These are phyloP conservation scores for Backusella circina DNA, from an alignment of 192 early-diverging fungal species.

Conservation along the genomic window DNA sequence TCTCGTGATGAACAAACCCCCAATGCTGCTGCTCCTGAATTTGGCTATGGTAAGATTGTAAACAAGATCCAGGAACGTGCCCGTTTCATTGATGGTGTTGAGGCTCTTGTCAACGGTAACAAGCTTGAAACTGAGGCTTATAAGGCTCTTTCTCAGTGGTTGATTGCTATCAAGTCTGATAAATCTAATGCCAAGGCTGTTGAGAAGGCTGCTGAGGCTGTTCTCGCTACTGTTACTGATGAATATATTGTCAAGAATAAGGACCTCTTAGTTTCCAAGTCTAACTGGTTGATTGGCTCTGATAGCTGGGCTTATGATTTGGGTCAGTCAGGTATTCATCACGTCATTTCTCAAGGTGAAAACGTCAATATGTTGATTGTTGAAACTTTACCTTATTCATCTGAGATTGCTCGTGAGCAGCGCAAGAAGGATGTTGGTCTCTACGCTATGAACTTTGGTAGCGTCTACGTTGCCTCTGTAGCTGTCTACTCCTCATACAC, in stretches of 20 bases:
- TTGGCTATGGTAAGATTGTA: slow-evolving; percentile 79
- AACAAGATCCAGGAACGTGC: slow-evolving; percentile 64
- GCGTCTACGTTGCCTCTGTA: slow-evolving; percentile 88
- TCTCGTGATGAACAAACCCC: slow-evolving; percentile 50
- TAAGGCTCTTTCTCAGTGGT: slow-evolving; percentile 64
- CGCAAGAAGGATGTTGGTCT: slow-evolving; percentile 94
- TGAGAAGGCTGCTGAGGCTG: slow-evolving; percentile 30
- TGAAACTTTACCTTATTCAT: slow-evolving; percentile 80
- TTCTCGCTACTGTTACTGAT: not conserved
- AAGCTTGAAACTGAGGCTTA: slow-evolving; percentile 46
- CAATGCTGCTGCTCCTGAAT: slow-evolving; percentile 72
- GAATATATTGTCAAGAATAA: slow-evolving; percentile 29
- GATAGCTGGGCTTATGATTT: slow-evolving; percentile 87
- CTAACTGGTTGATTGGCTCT: slow-evolving; percentile 88
- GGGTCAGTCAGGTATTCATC: slow-evolving; percentile 86
- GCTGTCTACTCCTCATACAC: slow-evolving; percentile 85
- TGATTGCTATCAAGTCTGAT: slow-evolving; percentile 41
- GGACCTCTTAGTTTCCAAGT: slow-evolving; percentile 53
- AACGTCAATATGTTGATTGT: slow-evolving; percentile 91
- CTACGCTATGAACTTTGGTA: slow-evolving; percentile 93
- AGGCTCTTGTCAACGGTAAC: slow-evolving; percentile 49
- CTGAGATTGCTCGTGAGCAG: slow-evolving; percentile 48
- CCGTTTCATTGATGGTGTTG: slow-evolving; percentile 60
- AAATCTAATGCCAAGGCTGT: slow-evolving; percentile 23
- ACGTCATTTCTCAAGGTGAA: slow-evolving; percentile 77